Evolutionary conservation across 805 yeast species (phyloP).

Genomic region (Saccharomycopsis fibuligera): DNA sequence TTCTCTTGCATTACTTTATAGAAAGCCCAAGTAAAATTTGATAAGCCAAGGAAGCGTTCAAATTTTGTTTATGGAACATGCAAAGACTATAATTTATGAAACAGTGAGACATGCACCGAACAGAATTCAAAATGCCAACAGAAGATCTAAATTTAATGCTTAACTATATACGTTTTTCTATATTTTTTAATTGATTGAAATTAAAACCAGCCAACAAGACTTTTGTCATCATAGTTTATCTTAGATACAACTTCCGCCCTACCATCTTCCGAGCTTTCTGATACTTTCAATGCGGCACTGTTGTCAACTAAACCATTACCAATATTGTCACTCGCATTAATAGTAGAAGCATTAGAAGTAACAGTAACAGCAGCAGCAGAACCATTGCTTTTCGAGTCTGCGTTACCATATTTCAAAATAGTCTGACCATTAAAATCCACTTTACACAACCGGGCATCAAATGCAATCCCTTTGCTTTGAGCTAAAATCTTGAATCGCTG

Average conservation of each 20-base stretch:
- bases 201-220: conserved; percentile 8
- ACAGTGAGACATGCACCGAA: too few relatives aligned
- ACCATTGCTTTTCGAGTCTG: background rate
- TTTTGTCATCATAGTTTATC: conserved; percentile 5
- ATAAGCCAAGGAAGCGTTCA: too few relatives aligned
- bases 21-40: too few relatives aligned
- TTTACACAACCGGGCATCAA: conserved; percentile 6
- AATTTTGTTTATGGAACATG: too few relatives aligned
- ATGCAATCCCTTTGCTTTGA: background rate
- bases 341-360: background rate
- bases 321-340: background rate
- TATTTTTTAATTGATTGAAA: background rate
- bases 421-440: conserved; percentile 14
- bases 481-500: background rate
- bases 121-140: too few relatives aligned
- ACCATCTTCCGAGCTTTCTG: too few relatives aligned
- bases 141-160: too few relatives aligned
- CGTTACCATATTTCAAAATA: conserved; percentile 7
- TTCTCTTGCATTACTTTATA: too few relatives aligned
- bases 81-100: too few relatives aligned
- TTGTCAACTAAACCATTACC: background rate
- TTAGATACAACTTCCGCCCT: background rate
- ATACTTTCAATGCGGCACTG: background rate
- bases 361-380: background rate
- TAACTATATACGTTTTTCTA: too few relatives aligned